Percentiles rank a stretch among this genome's conserved stretches.
Conservation (phyloP, 352 stramenopile genomes). For the Plasmopara viticola region DNA sequence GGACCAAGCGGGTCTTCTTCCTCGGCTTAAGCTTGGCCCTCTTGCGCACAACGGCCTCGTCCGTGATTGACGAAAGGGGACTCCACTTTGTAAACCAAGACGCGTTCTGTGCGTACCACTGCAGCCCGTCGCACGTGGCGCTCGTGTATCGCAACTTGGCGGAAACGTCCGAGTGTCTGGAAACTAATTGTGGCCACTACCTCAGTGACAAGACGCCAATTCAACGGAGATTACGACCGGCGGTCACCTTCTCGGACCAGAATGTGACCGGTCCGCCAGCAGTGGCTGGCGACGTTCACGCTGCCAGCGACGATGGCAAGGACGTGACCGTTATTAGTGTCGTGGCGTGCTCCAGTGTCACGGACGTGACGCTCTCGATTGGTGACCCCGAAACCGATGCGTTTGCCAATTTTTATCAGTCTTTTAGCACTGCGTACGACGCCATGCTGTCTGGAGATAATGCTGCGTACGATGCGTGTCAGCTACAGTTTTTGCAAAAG, state of each 20-base stretch:
- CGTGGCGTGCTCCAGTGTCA: conserved; percentile 34
- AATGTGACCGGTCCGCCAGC: conserved; percentile 8
- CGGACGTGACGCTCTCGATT: conserved; percentile 39
- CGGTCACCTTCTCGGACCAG: conserved; percentile 23
- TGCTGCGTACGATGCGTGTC: conserved; percentile 50
- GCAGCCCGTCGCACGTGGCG: conserved; percentile 37
- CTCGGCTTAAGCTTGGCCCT: conserved; percentile 6
- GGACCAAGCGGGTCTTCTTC: conserved; percentile 15
- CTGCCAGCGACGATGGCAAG: conserved; percentile 31
- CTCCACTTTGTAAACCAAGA: conserved; percentile 41
- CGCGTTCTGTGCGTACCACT: conserved; percentile 61
- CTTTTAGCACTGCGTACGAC: conserved; percentile 56
- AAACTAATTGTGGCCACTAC: conserved; percentile 19
- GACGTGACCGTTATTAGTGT: conserved; percentile 50
- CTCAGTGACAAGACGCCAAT: conserved; percentile 1
- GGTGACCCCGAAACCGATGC: conserved; percentile 36
- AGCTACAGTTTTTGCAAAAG: conserved; percentile 62
- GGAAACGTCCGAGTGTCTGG: conserved; percentile 31
- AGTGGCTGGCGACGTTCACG: conserved; percentile 27
- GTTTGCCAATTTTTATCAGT: conserved; percentile 49
- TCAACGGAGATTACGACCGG: conserved; percentile 15
- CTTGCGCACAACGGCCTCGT: background rate
- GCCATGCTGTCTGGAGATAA: conserved; percentile 48
- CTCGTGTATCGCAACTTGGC: conserved; percentile 36
- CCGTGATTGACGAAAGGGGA: conserved; percentile 25